A percentile compares a stretch with the other conserved stretches of the same genome.
phyloP scores from a whole-genome alignment of 257 asterid genomes.

The Lavandula angustifolia region DNA sequence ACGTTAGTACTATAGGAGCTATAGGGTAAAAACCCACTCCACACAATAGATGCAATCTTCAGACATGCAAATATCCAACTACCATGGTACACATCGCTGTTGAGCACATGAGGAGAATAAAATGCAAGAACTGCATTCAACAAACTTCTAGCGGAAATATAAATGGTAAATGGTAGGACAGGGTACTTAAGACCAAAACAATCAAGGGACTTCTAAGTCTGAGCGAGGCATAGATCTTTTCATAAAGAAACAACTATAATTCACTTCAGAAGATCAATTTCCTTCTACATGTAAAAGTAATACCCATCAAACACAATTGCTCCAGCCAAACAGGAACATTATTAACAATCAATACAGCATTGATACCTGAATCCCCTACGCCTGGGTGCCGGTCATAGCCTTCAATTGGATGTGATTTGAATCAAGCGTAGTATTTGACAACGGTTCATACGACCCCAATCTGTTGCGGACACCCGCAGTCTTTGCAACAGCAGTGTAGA shows the following conservation, averaged over 20 bases:
- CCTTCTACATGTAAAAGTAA: too few species aligned
- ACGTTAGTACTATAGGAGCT: not conserved
- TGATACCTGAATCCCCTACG: slow-evolving; percentile 46
- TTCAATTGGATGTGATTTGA: slow-evolving; percentile 83
- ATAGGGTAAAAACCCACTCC: not conserved
- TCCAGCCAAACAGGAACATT: slow-evolving; percentile 12
- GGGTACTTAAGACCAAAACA: slow-evolving; percentile 1
- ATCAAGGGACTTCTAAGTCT: not conserved
- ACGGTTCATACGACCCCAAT: slow-evolving; percentile 72
- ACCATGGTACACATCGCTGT: not conserved
- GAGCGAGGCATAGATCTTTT: not conserved
- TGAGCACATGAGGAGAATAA: not conserved
- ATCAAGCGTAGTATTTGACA: slow-evolving; percentile 58
- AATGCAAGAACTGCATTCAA: not conserved
- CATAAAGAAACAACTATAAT: slow-evolving; percentile 20
- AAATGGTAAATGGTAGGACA: not conserved
- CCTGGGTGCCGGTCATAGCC: slow-evolving; percentile 85
- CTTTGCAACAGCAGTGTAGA: slow-evolving; percentile 60
- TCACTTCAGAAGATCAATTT: slow-evolving; percentile 25
- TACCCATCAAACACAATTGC: slow-evolving; percentile 18
- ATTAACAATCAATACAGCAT: not conserved
- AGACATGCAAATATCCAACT: not conserved
- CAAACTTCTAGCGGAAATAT: not conserved
- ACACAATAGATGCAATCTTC: slow-evolving; percentile 1
- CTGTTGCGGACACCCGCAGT: slow-evolving; percentile 57